Conservation (phyloP, 176 grass and related monocot species). For the Thinopyrum elongatum region DNA sequence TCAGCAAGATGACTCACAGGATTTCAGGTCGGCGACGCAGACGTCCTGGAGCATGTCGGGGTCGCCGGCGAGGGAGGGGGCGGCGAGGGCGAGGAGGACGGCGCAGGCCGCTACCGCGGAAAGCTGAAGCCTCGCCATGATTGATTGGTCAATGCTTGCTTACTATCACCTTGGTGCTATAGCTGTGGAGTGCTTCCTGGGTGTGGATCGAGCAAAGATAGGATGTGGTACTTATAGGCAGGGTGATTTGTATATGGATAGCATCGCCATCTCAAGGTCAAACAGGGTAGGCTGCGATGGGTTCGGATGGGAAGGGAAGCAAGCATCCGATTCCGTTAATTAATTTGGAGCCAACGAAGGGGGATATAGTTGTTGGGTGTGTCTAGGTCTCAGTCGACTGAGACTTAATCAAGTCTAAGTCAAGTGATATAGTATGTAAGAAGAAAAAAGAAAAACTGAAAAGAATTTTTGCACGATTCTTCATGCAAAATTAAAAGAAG, state of each 20-base stretch:
- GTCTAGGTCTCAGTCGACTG: too few species aligned
- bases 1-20: constrained; percentile 20
- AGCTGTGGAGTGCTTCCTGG: background rate
- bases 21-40: constrained; percentile 58
- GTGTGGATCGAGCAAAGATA: background rate
- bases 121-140: constrained; percentile 27
- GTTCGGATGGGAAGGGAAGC: background rate
- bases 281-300: background rate
- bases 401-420: too few species aligned
- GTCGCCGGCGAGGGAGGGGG: constrained; percentile 29
- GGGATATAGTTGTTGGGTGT: constrained; percentile 18
- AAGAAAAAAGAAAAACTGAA: too few species aligned
- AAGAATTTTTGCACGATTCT: too few species aligned
- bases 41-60: constrained; percentile 85
- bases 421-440: too few species aligned
- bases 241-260: background rate
- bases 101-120: constrained; percentile 14
- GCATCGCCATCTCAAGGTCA: background rate
- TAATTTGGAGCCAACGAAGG: background rate
- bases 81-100: constrained; percentile 12
- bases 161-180: background rate
- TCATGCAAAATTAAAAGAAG: too few species aligned
- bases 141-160: background rate
- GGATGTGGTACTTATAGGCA: constrained; percentile 20
- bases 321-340: background rate